Conservation (phyloP, 495 filamentous ascomycete genomes). For the Aeminium ludgeri region DNA sequence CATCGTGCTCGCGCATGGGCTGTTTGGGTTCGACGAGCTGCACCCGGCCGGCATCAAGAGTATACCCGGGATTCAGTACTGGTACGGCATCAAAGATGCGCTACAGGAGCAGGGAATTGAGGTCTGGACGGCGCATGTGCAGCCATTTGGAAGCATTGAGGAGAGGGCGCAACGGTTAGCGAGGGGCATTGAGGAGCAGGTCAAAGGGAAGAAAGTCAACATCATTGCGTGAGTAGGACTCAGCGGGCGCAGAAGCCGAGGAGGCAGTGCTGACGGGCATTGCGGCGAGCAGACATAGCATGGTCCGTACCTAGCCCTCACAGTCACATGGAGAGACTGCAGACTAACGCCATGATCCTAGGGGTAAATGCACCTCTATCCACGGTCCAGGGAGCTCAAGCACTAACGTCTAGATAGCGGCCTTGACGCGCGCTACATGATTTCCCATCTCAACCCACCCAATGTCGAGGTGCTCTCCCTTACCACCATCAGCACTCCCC, state of each 20-base stretch:
- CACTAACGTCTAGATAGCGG: slow-evolving; percentile 37
- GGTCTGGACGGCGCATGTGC: slow-evolving; percentile 68
- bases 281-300: slow-evolving; percentile 41
- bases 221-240: slow-evolving; percentile 59
- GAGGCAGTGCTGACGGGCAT: slow-evolving; percentile 1
- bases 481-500: slow-evolving; percentile 78
- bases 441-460: slow-evolving; percentile 54
- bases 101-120: slow-evolving; percentile 52
- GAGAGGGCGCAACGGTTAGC: slow-evolving; percentile 50
- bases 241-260: slow-evolving; percentile 11
- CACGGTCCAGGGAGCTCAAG: slow-evolving; percentile 4
- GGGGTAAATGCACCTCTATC: slow-evolving; percentile 28
- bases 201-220: slow-evolving; percentile 60
- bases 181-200: slow-evolving; percentile 45
- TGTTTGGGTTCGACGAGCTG: slow-evolving; percentile 81
- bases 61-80: slow-evolving; percentile 71
- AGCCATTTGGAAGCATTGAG: slow-evolving; percentile 65
- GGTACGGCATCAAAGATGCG: slow-evolving; percentile 76
- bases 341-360: slow-evolving; percentile 8
- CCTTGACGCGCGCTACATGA: slow-evolving; percentile 84
- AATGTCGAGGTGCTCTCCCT: slow-evolving; percentile 60
- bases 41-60: slow-evolving; percentile 44
- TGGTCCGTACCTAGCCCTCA: slow-evolving; percentile 30
- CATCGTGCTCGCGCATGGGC: slow-evolving; percentile 73
- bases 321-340: background rate